Evolutionary conservation across 2,329 filamentous ascomycete genomes (phyloP).

Genomic region (Trichoderma aggressivum): DNA sequence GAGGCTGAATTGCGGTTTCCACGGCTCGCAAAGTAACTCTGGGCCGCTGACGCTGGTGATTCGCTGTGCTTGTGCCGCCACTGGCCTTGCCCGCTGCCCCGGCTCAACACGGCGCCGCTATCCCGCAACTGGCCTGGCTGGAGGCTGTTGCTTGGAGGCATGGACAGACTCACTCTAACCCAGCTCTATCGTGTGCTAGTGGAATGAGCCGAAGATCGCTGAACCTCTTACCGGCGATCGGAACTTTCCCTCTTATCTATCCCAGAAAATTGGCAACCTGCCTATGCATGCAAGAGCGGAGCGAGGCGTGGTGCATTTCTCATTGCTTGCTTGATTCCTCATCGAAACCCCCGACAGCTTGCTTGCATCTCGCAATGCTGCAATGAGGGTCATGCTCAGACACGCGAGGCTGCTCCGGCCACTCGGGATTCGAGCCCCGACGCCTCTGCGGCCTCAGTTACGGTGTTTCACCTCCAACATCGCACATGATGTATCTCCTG

Average conservation of each 20-base stretch:
- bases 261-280: background rate
- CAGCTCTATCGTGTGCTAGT: background rate
- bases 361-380: constrained; percentile 20
- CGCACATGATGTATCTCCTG: constrained; percentile 53
- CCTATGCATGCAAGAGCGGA: background rate
- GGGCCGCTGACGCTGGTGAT: background rate
- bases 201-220: background rate
- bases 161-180: background rate
- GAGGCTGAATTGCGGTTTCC: background rate
- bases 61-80: background rate
- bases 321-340: background rate
- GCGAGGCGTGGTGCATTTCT: background rate
- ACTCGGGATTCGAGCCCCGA: background rate
- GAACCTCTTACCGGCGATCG: background rate
- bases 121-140: background rate
- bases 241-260: background rate
- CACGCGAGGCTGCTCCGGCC: constrained; percentile 18
- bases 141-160: background rate
- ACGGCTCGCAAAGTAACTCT: background rate
- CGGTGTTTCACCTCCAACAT: constrained; percentile 21
- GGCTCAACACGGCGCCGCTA: constrained; percentile 9
- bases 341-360: background rate
- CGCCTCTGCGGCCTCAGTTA: background rate
- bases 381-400: constrained; percentile 23
- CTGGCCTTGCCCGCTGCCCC: background rate